Base-by-base conservation (phyloP, 768 basidiomycete species). In the Agrocybe praecox region DNA sequence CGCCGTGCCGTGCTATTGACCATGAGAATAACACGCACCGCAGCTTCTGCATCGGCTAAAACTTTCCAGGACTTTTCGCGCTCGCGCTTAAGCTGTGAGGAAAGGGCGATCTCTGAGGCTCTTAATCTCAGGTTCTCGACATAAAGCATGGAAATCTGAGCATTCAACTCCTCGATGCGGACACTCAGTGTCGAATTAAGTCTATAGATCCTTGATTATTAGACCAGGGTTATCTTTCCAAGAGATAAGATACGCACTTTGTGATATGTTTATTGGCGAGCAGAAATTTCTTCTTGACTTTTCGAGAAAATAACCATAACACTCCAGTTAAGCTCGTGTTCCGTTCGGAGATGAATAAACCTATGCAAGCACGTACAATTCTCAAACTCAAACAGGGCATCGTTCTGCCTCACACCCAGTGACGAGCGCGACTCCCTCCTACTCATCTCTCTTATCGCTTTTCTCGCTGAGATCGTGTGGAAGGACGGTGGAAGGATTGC, bases 271-370 rank as follows among this genome's bases (percentile, higher is more conserved):
- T 93, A 75, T 94, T 94, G 56, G 91, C 90, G 57, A 92, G 86
- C 19, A 94, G 79, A 66, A 92, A 93, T 76, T 92, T 93, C 86
- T 91, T 92, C 86, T 93, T 93, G 79, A 93, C 92, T 94, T 68
- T 40, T 29, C 26, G 43, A 53, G 23, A 49, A 55, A 53, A 56
- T 61, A 61, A 49, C 60, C 63, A 53, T 60, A 72, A 61, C 69
- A 71, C 71, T 79, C 71, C 66, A 65, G 64, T 68, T 57, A 67
- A 68, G 55, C 52, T 57, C 57, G 58, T 53, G 57, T 55, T 48
- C 24, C 42, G 14, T 44, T 23, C 24, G 33, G 58, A 50, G 50
- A 49, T 33, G 49, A 56, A 46, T 59, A 61, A 12, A 29, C 26
- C 26, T 5, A 29, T 29, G 26, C 26, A 29, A 49, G 49, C 40